These are phyloP conservation scores for Aspergillus conjunctus DNA, from an alignment of 495 filamentous ascomycete species.

Conservation along the genomic window DNA sequence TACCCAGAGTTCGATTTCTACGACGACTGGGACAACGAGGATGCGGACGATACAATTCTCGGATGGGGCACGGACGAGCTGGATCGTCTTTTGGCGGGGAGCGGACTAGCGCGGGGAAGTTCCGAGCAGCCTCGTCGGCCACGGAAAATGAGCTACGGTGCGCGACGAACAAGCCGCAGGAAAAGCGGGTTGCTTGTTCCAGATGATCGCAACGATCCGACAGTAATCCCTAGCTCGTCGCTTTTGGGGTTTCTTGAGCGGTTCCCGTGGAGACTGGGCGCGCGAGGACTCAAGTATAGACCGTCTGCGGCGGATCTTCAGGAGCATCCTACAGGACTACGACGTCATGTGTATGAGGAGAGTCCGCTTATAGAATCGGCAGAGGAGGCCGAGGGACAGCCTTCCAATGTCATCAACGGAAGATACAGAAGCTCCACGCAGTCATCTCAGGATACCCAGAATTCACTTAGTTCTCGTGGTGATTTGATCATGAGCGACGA, in stretches of 20 bases:
- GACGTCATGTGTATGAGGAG: conserved; percentile 55
- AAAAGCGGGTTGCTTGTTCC: conserved; percentile 65
- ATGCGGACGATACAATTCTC: conserved; percentile 61
- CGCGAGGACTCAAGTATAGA: conserved; percentile 77
- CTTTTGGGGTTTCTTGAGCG: conserved; percentile 83
- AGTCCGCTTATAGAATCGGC: conserved; percentile 72
- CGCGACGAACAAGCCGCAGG: conserved; percentile 60
- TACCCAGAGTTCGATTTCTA: conserved; percentile 96
- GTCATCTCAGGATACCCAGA: conserved; percentile 80
- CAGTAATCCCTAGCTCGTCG: conserved; percentile 85
- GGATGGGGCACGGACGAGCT: conserved; percentile 83
- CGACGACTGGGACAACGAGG: conserved; percentile 92
- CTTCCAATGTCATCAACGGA: conserved; percentile 42
- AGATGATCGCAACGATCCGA: conserved; percentile 72
- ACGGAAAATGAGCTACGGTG: conserved; percentile 87
- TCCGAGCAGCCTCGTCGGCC: conserved; percentile 70
- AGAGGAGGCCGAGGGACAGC: conserved; percentile 45
- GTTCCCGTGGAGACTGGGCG: conserved; percentile 84
- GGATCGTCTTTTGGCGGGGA: conserved; percentile 82
- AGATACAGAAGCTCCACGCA: conserved; percentile 78
- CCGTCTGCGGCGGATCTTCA: conserved; percentile 89
- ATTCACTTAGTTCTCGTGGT: conserved; percentile 87
- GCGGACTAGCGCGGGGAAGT: conserved; percentile 53
- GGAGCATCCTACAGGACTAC: conserved; percentile 71
- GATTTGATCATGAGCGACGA: conserved; percentile 95